A percentile compares a stretch with the other conserved stretches of the same genome.
Conservation (phyloP, 176 grass and related monocot genomes). For the Cenchrus americanus region DNA sequence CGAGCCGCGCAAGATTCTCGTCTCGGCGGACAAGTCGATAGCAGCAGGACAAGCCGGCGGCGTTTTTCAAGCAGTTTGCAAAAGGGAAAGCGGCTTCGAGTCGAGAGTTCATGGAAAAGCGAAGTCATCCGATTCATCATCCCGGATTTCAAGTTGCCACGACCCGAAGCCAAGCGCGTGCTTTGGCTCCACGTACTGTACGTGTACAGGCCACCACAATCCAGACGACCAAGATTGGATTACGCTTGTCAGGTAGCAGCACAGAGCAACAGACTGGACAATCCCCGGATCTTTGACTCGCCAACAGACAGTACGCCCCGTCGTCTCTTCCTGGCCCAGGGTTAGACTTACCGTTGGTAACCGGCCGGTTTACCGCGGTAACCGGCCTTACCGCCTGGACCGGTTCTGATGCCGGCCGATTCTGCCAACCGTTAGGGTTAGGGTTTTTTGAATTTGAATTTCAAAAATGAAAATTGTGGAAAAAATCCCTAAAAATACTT, state of each 20-base stretch:
- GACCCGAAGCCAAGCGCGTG: too few species aligned
- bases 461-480: too few species aligned
- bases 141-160: not conserved
- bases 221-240: not conserved
- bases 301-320: not conserved
- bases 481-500: too few species aligned
- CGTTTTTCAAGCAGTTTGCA: not conserved
- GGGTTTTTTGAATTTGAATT: too few species aligned
- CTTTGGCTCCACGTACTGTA: too few species aligned
- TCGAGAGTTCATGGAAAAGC: not conserved
- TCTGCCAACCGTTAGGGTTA: too few species aligned
- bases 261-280: not conserved
- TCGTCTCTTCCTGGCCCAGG: not conserved
- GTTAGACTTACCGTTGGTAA: too few species aligned
- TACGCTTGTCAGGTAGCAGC: constrained; percentile 10
- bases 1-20: constrained; percentile 22
- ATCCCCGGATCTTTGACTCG: constrained; percentile 18
- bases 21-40: constrained; percentile 24
- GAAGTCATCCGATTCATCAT: not conserved
- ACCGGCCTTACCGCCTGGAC: too few species aligned
- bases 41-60: constrained; percentile 36
- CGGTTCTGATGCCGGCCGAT: too few species aligned
- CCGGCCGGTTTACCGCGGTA: too few species aligned
- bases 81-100: not conserved
- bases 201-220: too few species aligned